A percentile compares a stretch with the other conserved stretches of the same genome.
Conservation (phyloP, 768 basidiomycete genomes). For the Mrakia hoshinonis region DNA sequence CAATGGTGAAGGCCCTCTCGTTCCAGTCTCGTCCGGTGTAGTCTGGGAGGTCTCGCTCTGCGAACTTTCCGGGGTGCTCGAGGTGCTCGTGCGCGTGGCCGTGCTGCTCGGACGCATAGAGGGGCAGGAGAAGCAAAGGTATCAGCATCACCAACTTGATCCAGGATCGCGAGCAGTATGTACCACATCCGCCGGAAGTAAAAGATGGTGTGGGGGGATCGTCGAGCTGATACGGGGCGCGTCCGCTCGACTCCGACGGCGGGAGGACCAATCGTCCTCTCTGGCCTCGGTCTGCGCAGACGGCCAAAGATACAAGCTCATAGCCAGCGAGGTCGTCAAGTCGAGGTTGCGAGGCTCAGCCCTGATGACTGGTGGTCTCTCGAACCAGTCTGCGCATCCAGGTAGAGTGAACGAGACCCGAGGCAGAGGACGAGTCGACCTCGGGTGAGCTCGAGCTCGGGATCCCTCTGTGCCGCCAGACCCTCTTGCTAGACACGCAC, state of each 20-base stretch:
- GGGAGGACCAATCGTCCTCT: neutral
- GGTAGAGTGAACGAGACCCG: too few relatives aligned
- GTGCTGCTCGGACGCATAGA: slow-evolving; percentile 52
- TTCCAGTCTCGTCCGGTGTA: slow-evolving; percentile 73
- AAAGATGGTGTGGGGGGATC: slow-evolving; percentile 5
- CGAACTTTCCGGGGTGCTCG: slow-evolving; percentile 75
- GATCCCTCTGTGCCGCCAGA: too few relatives aligned
- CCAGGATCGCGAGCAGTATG: neutral
- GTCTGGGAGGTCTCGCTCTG: slow-evolving; percentile 86
- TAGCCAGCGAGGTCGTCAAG: neutral
- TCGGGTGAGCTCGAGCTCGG: too few relatives aligned
- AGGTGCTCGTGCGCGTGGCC: slow-evolving; percentile 92
- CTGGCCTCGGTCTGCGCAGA: neutral
- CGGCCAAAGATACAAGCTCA: neutral
- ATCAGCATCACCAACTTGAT: too few relatives aligned
- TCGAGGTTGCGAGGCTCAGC: too few relatives aligned
- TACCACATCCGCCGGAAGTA: neutral
- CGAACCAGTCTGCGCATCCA: too few relatives aligned
- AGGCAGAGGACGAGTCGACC: too few relatives aligned
- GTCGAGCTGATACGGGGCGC: neutral
- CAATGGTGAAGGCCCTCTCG: slow-evolving; percentile 90
- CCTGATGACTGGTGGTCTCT: too few relatives aligned
- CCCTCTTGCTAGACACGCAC: too few relatives aligned
- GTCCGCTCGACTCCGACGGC: neutral
- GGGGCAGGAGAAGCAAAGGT: too few relatives aligned